Evolutionary conservation across 106 monocot species (phyloP).

Genomic region (Dioscorea alata): DNA sequence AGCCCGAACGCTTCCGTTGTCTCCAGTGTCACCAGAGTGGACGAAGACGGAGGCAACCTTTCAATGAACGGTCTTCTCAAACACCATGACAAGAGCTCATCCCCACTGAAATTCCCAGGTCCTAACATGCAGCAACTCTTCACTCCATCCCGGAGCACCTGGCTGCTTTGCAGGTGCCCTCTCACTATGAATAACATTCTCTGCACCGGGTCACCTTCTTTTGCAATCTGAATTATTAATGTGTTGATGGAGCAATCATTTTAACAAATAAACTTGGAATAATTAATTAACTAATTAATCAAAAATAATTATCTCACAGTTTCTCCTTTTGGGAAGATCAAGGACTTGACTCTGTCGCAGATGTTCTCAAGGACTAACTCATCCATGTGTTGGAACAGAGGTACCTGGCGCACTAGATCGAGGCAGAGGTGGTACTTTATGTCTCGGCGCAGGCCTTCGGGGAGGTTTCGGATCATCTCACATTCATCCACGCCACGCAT

Average conservation of each 20-base stretch:
- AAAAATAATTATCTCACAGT: constrained; percentile 15
- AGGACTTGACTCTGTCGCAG: constrained; percentile 73
- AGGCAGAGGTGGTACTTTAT: constrained; percentile 83
- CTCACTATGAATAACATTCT: constrained; percentile 82
- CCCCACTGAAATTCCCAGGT: constrained; percentile 89
- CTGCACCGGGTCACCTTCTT: constrained; percentile 77
- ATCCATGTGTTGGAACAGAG: constrained; percentile 91
- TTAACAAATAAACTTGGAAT: not conserved
- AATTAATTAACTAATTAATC: not conserved
- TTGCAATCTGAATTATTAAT: constrained; percentile 47
- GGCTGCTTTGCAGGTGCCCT: constrained; percentile 87
- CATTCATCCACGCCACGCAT: constrained; percentile 67
- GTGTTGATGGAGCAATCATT: not conserved
- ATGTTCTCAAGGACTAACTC: constrained; percentile 86
- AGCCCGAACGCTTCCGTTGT: constrained; percentile 75
- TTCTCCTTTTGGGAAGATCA: constrained; percentile 85
- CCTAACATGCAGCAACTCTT: constrained; percentile 88
- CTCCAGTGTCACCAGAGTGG: constrained; percentile 62
- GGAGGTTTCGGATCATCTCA: constrained; percentile 52
- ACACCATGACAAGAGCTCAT: constrained; percentile 93
- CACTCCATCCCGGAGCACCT: constrained; percentile 54
- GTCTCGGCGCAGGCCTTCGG: constrained; percentile 66
- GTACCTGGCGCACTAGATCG: constrained; percentile 76
- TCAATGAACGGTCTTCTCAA: constrained; percentile 74
- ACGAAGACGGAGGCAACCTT: constrained; percentile 64